Evolutionary conservation across 1,284 basidiomycete species (phyloP).

Genomic region (Phylloporus gajari): DNA sequence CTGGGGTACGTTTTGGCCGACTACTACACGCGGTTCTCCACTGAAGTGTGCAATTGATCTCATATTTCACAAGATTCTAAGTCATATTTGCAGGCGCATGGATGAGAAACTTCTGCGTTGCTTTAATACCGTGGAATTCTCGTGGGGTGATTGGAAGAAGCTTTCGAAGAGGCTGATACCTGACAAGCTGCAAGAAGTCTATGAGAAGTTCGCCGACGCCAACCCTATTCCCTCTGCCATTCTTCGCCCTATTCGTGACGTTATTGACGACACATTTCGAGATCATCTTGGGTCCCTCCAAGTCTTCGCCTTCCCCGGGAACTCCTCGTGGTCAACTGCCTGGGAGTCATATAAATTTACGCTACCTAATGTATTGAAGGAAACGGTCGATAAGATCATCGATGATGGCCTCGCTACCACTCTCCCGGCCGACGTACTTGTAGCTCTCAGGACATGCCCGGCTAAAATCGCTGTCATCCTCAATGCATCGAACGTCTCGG

Average conservation of each 20-base stretch:
- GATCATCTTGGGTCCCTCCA: constrained; percentile 5
- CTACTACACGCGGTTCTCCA: no score
- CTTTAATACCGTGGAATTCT: constrained; percentile 5
- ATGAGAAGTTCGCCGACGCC: constrained; percentile 2
- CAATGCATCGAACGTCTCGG: neutral
- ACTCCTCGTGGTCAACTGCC: neutral
- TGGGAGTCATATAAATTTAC: constrained; percentile 9
- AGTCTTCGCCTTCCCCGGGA: neutral
- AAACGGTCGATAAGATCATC: neutral
- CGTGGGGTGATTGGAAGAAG: constrained; percentile 9
- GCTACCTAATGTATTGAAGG: constrained; percentile 9
- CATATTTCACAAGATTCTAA: constrained; percentile 1
- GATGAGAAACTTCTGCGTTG: constrained; percentile 6
- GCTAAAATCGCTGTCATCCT: neutral
- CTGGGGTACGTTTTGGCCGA: neutral
- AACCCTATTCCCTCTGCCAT: constrained; percentile 8
- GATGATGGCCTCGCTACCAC: no score
- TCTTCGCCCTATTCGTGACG: constrained; percentile 1
- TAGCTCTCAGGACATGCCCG: no score
- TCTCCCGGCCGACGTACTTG: no score
- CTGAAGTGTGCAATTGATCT: no score
- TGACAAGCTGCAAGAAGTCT: neutral
- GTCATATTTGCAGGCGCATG: constrained; percentile 2
- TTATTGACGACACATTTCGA: constrained; percentile 4
- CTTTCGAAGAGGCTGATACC: constrained; percentile 4